These are phyloP conservation scores for Lactarius evosmus DNA, from an alignment of 768 basidiomycete genomes.

Conservation along the genomic window DNA sequence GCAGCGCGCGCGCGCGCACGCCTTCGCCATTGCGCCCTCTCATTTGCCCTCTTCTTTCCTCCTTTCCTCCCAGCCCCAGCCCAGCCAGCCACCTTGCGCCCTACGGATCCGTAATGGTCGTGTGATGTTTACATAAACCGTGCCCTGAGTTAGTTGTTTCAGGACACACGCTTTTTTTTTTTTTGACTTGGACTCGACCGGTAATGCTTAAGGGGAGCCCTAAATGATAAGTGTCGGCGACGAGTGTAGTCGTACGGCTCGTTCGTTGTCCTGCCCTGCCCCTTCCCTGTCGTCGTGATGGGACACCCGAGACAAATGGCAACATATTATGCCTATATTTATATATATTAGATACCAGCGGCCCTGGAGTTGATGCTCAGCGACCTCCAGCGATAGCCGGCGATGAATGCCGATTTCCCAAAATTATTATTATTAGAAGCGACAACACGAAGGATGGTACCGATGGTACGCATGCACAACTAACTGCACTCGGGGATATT, in stretches of 20 bases:
- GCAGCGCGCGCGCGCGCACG: no score
- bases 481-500: no score
- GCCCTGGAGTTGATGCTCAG: conserved; percentile 23
- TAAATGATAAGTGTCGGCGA: not conserved
- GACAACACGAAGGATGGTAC: not conserved
- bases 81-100: no score
- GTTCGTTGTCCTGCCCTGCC: not conserved
- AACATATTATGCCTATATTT: no score
- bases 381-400: conserved; percentile 11
- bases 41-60: no score
- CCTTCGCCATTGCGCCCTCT: no score
- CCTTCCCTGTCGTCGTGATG: not conserved
- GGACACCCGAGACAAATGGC: not conserved
- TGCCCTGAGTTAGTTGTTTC: not conserved
- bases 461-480: not conserved
- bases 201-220: not conserved
- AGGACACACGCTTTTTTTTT: not conserved
- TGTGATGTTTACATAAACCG: not conserved
- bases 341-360: conserved; percentile 14
- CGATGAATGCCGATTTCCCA: not conserved
- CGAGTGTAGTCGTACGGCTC: not conserved
- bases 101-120: not conserved
- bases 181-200: not conserved
- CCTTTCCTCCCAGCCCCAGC: no score
- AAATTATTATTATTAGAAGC: not conserved